These are phyloP conservation scores for Colletotrichum somersetense DNA, from an alignment of 2,329 filamentous ascomycete species.

Conservation along the genomic window DNA sequence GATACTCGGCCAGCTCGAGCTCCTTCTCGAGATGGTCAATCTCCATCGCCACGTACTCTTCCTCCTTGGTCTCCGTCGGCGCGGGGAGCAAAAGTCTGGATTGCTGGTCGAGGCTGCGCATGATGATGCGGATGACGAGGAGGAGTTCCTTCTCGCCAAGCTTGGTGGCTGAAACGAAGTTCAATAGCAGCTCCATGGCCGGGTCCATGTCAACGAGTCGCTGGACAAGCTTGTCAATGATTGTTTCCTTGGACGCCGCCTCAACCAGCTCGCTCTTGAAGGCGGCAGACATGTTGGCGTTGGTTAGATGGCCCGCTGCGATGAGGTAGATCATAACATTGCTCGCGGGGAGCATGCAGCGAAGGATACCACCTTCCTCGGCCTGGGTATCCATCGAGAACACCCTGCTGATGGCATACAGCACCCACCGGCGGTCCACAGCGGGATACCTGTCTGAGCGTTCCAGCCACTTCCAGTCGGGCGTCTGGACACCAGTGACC, in stretches of 20 bases:
- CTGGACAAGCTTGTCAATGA: constrained; percentile 70
- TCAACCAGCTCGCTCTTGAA: constrained; percentile 65
- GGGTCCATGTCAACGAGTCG: constrained; percentile 75
- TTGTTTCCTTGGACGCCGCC: constrained; percentile 51
- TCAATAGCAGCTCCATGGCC: constrained; percentile 74
- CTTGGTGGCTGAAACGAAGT: constrained; percentile 74
- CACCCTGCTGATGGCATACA: constrained; percentile 72
- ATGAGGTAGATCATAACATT: constrained; percentile 71
- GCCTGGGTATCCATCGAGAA: constrained; percentile 64
- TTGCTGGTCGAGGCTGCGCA: constrained; percentile 73
- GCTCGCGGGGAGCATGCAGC: constrained; percentile 62
- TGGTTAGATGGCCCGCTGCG: constrained; percentile 70
- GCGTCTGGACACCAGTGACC: constrained; percentile 43
- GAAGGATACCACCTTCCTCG: constrained; percentile 48
- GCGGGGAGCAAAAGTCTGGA: constrained; percentile 41
- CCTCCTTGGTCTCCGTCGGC: constrained; percentile 45
- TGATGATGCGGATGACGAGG: constrained; percentile 73
- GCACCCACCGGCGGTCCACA: constrained; percentile 74
- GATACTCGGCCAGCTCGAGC: constrained; percentile 75
- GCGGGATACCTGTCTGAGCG: constrained; percentile 60
- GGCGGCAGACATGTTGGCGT: constrained; percentile 69
- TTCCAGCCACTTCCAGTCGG: constrained; percentile 66
- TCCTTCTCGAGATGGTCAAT: constrained; percentile 74
- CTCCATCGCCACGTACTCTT: constrained; percentile 61
- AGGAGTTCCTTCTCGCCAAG: constrained; percentile 76